phyloP scores from a whole-genome alignment of 768 basidiomycete genomes.

The Hericium alpestre region DNA sequence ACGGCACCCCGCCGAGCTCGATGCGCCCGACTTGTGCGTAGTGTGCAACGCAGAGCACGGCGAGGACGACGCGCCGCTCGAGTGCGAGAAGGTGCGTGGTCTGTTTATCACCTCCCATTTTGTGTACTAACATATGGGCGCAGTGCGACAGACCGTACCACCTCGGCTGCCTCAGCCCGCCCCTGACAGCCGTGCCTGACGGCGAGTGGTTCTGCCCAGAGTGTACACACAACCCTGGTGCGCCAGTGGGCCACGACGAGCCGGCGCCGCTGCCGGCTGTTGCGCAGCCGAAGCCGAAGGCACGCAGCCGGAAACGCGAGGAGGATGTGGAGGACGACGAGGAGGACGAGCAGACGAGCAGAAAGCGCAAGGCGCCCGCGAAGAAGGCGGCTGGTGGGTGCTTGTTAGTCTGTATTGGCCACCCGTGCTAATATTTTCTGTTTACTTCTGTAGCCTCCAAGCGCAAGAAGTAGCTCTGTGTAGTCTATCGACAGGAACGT shows the following conservation, averaged over 20 bases:
- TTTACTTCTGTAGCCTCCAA: constrained; percentile 20
- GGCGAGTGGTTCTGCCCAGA: constrained; percentile 90
- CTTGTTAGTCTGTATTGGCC: background rate
- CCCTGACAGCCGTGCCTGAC: constrained; percentile 65
- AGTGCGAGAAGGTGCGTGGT: constrained; percentile 75
- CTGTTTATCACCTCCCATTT: background rate
- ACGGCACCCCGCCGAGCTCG: constrained; percentile 68
- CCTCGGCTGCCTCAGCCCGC: constrained; percentile 69
- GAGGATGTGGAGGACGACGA: constrained; percentile 14
- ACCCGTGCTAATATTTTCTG: background rate
- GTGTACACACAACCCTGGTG: constrained; percentile 52
- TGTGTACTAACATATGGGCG: too few relatives aligned
- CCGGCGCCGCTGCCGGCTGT: constrained; percentile 2
- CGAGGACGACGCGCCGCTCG: constrained; percentile 64
- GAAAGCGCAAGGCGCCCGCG: constrained; percentile 37
- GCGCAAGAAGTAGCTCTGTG: constrained; percentile 26
- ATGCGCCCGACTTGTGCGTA: constrained; percentile 57
- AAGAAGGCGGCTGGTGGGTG: constrained; percentile 29
- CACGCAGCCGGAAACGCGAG: constrained; percentile 8
- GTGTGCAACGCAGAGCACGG: constrained; percentile 62
- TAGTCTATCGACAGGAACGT: too few relatives aligned
- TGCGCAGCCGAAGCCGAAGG: constrained; percentile 4
- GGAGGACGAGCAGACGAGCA: constrained; percentile 15
- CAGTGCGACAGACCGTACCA: constrained; percentile 91
- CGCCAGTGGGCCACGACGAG: constrained; percentile 25